A percentile compares a stretch with the other conserved stretches of the same genome.
Conservation (phyloP, 2,329 filamentous ascomycete genomes). For the Talaromyces islandicus region DNA sequence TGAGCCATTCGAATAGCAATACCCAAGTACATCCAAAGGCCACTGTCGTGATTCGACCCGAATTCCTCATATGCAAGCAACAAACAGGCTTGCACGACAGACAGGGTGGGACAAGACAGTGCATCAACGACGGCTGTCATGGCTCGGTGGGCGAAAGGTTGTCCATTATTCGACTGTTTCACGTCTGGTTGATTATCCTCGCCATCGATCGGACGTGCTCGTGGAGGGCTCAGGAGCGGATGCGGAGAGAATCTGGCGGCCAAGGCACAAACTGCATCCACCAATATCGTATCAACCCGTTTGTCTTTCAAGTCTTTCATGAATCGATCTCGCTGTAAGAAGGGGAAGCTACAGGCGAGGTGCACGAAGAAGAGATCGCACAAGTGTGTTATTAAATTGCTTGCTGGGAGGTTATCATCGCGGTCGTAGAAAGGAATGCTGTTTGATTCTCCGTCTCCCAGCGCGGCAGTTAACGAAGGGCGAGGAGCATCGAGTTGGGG, state of each 20-base stretch:
- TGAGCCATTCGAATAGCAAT: slow-evolving; percentile 79
- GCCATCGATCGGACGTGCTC: slow-evolving; percentile 47
- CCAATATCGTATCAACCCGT: slow-evolving; percentile 73
- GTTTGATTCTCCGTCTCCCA: slow-evolving; percentile 26
- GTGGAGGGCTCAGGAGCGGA: slow-evolving; percentile 43
- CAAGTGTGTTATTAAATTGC: slow-evolving; percentile 68
- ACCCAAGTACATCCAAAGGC: slow-evolving; percentile 89
- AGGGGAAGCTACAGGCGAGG: slow-evolving; percentile 80
- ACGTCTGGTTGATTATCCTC: slow-evolving; percentile 25
- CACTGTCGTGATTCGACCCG: slow-evolving; percentile 80
- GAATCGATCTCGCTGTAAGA: slow-evolving; percentile 67
- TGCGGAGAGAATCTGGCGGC: slow-evolving; percentile 71
- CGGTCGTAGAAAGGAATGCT: slow-evolving; percentile 68
- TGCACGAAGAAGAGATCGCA: slow-evolving; percentile 76
- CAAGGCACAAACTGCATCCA: slow-evolving; percentile 78
- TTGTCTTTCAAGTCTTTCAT: slow-evolving; percentile 73
- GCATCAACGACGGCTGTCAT: slow-evolving; percentile 78
- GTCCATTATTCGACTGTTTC: slow-evolving; percentile 61
- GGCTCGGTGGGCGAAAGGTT: slow-evolving; percentile 72
- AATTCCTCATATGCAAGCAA: slow-evolving; percentile 86
- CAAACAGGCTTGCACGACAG: slow-evolving; percentile 76
- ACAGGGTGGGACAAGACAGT: slow-evolving; percentile 74
- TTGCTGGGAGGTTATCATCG: slow-evolving; percentile 63
- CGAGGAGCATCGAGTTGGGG: slow-evolving; percentile 21
- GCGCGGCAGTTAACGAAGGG: slow-evolving; percentile 13